Evolutionary conservation across 140 eudicot species (phyloP).

Genomic region (Flaveria floridana): DNA sequence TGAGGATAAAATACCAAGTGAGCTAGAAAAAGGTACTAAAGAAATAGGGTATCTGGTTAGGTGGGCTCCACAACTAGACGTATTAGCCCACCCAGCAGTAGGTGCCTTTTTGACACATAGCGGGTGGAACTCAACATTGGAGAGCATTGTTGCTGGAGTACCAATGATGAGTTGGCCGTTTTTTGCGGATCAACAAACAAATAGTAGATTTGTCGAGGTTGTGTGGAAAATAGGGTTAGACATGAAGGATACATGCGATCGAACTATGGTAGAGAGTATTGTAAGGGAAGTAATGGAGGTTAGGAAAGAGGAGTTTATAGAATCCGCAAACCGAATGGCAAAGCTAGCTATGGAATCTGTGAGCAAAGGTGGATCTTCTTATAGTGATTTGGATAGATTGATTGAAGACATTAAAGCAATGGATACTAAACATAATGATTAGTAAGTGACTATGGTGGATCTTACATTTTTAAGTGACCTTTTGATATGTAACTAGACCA

Average conservation of each 20-base stretch:
- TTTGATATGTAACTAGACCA: neutral
- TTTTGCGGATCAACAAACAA: slow-evolving; percentile 55
- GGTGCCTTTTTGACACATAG: slow-evolving; percentile 66
- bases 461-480: neutral
- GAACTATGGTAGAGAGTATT: slow-evolving; percentile 37
- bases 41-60: slow-evolving; percentile 52
- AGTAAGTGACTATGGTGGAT: neutral
- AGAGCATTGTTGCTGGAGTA: slow-evolving; percentile 53
- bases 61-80: slow-evolving; percentile 72
- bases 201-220: slow-evolving; percentile 55
- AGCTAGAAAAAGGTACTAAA: slow-evolving; percentile 41
- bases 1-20: slow-evolving; percentile 24
- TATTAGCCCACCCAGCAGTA: slow-evolving; percentile 54
- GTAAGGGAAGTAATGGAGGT: slow-evolving; percentile 60
- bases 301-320: slow-evolving; percentile 43
- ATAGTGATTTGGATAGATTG: slow-evolving; percentile 40
- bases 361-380: slow-evolving; percentile 50
- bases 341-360: slow-evolving; percentile 39
- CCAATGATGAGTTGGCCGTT: slow-evolving; percentile 81
- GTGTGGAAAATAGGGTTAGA: slow-evolving; percentile 70
- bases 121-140: slow-evolving; percentile 76
- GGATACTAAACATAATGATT: neutral
- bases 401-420: slow-evolving; percentile 42
- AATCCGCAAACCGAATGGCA: slow-evolving; percentile 32
- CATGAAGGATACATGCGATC: slow-evolving; percentile 66